Conservation (phyloP, 1,284 basidiomycete genomes). For the Cutaneotrichosporon sp. region DNA sequence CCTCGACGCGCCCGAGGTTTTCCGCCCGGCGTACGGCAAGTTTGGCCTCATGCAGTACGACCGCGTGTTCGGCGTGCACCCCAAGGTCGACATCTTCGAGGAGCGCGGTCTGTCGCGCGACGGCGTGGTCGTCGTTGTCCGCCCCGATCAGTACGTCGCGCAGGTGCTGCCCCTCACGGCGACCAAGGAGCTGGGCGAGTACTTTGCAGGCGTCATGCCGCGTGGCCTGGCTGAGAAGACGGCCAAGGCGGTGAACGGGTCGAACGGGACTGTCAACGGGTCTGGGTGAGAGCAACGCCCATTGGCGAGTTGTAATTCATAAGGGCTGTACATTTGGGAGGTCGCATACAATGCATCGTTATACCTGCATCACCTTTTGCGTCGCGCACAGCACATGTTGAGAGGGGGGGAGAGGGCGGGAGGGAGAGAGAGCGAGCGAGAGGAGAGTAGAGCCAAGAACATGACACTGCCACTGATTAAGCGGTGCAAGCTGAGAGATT, state of each 20-base stretch:
- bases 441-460: too few relatives aligned
- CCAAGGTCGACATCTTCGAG: constrained; percentile 13
- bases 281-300: background rate
- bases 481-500: too few relatives aligned
- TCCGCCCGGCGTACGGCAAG: constrained; percentile 25
- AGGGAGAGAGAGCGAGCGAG: too few relatives aligned
- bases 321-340: background rate
- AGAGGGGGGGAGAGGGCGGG: too few relatives aligned
- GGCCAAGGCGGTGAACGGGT: background rate
- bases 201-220: constrained; percentile 14
- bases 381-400: too few relatives aligned
- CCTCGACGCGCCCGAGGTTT: constrained; percentile 46
- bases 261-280: background rate
- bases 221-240: background rate
- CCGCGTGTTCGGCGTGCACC: constrained; percentile 33
- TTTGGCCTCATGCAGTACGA: constrained; percentile 13
- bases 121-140: constrained; percentile 46
- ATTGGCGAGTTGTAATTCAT: background rate
- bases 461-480: too few relatives aligned
- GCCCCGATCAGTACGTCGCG: constrained; percentile 47
- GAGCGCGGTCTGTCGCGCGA: constrained; percentile 17
- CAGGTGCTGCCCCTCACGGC: constrained; percentile 18
- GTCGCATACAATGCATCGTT: too few relatives aligned
- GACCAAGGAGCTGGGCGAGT: constrained; percentile 11
- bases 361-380: too few relatives aligned